These are phyloP conservation scores for Stachybotrys echinatus DNA, from an alignment of 2,329 filamentous ascomycete species.

Conservation along the genomic window DNA sequence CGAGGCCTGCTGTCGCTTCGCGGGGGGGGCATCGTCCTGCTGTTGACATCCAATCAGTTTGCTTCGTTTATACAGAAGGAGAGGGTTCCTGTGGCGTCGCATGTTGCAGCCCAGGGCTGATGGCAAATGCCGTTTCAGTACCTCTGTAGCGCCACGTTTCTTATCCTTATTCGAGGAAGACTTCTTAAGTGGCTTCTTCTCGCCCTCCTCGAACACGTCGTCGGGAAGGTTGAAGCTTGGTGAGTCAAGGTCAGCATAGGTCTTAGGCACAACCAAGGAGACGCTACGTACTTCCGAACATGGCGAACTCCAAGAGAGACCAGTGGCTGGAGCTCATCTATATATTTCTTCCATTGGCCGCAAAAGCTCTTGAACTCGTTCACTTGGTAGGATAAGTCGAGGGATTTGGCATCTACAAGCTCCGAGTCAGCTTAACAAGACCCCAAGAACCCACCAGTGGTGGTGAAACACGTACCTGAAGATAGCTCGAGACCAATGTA, in stretches of 20 bases:
- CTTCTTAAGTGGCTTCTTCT: constrained; percentile 64
- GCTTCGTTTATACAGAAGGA: constrained; percentile 4
- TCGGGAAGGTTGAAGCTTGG: constrained; percentile 78
- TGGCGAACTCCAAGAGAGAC: constrained; percentile 73
- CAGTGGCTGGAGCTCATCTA: constrained; percentile 58
- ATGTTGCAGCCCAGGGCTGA: constrained; percentile 7
- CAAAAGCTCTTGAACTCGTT: constrained; percentile 83
- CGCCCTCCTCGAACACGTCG: constrained; percentile 81
- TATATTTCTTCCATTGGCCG: constrained; percentile 68
- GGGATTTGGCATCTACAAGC: constrained; percentile 56
- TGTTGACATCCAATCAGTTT: constrained; percentile 19
- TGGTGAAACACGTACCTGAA: constrained; percentile 50
- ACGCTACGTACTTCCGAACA: constrained; percentile 68
- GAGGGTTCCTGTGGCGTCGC: constrained; percentile 3
- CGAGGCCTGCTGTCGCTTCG: constrained; percentile 36
- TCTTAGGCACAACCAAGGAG: background rate
- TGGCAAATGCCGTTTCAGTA: constrained; percentile 22
- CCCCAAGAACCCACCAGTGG: background rate
- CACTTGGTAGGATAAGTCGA: constrained; percentile 78
- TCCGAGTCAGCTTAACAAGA: background rate
- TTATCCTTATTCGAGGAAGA: constrained; percentile 35
- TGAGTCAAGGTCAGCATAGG: constrained; percentile 5
- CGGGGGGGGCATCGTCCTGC: constrained; percentile 31
- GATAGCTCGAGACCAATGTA: constrained; percentile 85
- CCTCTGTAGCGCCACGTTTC: constrained; percentile 45